Conservation (phyloP, 2,329 filamentous ascomycete species). For the Beauveria varroae region DNA sequence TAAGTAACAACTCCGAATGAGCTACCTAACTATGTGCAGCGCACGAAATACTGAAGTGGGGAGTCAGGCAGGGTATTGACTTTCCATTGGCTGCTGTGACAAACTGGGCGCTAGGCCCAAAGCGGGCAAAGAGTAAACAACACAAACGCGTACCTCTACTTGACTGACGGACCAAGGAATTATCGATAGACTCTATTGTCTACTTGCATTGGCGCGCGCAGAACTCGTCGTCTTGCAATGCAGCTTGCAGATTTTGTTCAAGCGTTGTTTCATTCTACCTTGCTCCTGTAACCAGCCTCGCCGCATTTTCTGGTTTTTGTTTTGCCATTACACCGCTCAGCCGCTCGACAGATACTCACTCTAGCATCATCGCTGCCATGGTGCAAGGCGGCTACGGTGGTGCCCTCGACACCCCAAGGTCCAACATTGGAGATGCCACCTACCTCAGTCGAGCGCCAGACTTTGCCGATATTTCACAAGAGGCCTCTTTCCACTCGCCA, state of each 20-base stretch:
- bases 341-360: not conserved
- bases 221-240: not conserved
- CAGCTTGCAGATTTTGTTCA: not conserved
- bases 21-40: not conserved
- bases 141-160: conserved; percentile 20
- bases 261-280: conserved; percentile 10
- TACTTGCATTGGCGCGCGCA: not conserved
- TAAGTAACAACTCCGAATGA: not conserved
- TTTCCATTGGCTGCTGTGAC: not conserved
- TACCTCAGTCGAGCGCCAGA: conserved; percentile 63
- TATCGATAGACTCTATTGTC: not conserved
- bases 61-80: not conserved
- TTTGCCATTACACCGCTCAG: conserved; percentile 12
- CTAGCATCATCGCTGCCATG: conserved; percentile 35
- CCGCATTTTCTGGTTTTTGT: not conserved
- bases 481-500: conserved; percentile 79
- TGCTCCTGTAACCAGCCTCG: not conserved
- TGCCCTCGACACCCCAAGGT: conserved; percentile 77
- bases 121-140: conserved; percentile 36
- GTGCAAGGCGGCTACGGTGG: conserved; percentile 53
- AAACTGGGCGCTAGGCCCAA: conserved; percentile 24
- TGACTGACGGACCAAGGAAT: conserved; percentile 4
- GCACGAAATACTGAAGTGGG: not conserved
- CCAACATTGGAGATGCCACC: conserved; percentile 76
- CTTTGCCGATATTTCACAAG: conserved; percentile 72